Evolutionary conservation across 2,329 filamentous ascomycete genomes (phyloP).

Genomic region (Xylariaceae sp.): DNA sequence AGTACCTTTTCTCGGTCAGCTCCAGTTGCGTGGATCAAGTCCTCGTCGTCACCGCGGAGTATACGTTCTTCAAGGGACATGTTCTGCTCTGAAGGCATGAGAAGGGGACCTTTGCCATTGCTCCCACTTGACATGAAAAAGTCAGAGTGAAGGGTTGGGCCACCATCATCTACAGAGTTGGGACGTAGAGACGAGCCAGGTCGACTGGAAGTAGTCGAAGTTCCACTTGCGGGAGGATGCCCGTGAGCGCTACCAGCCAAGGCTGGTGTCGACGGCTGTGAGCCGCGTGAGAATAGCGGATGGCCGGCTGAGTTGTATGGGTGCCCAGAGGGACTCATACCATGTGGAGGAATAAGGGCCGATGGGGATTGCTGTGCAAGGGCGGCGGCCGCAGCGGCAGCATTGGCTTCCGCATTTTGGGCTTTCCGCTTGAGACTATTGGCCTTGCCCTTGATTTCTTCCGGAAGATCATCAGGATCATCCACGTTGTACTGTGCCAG

Average conservation of each 20-base stretch:
- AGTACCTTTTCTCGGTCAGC: slow-evolving; percentile 48
- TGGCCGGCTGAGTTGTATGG: slow-evolving; percentile 31
- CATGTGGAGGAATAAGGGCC: slow-evolving; percentile 23
- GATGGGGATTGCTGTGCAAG: slow-evolving; percentile 13
- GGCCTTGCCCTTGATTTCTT: slow-evolving; percentile 74
- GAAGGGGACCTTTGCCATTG: slow-evolving; percentile 36
- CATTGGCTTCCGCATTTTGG: slow-evolving; percentile 52
- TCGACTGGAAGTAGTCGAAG: slow-evolving; percentile 33
- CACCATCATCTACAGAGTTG: slow-evolving; percentile 38
- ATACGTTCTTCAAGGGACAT: slow-evolving; percentile 49
- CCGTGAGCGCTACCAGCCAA: slow-evolving; percentile 32
- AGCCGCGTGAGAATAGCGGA: slow-evolving; percentile 33
- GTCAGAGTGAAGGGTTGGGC: slow-evolving; percentile 37
- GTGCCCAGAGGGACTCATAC: slow-evolving; percentile 33
- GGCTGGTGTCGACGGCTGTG: slow-evolving; percentile 37
- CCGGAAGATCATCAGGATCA: slow-evolving; percentile 84
- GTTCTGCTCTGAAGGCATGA: slow-evolving; percentile 38
- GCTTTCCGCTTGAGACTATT: slow-evolving; percentile 71
- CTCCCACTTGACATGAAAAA: slow-evolving; percentile 38
- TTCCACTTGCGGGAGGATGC: slow-evolving; percentile 32
- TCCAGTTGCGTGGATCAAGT: slow-evolving; percentile 42
- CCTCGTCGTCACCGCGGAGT: slow-evolving; percentile 44
- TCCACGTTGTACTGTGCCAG: slow-evolving; percentile 84
- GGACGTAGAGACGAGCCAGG: slow-evolving; percentile 30
- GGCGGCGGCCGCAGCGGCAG: slow-evolving; percentile 29